Base-by-base conservation (phyloP, 306 rosid genomes). In the Vicia villosa region DNA sequence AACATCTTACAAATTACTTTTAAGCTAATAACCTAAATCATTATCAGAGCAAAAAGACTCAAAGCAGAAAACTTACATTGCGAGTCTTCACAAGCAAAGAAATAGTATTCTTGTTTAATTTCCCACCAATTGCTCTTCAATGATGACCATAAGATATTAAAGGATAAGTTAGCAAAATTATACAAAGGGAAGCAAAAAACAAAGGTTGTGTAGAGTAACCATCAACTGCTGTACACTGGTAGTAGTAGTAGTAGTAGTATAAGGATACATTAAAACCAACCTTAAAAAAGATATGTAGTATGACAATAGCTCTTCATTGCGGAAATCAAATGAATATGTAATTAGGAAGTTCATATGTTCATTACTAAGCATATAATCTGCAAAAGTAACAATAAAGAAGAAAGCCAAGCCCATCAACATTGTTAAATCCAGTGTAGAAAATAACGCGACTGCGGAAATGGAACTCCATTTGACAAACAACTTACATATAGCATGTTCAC, bases 81-180 rank as follows among this genome's bases (percentile, higher is more conserved):
- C 30, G 57, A 34, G 91, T 85, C 84, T 88, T 93, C 82, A 90
- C 93, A 67, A 93, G 98, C 62, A 93, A 81, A 66, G 98, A 88
- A 77, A 93, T 84, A 47, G 96, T 93, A 81, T 73, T 83, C 87
- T 86, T 85, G 79, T 90, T 87, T 81, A 93, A 89, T 83, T 86
- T 93, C 74, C 93, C 96, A 57, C 98, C 88, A 78, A 93, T 90
- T 76, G 98, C 98, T 82, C 98, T 93, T 74, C 79, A 72, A 46
- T 46, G 54, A 42, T 41, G 59, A 66, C 76, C 85, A 86, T n/a
- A 77, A 66, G 55, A 80, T 40, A 63, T 66, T 22, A 74, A 28
- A 83, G 69, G 62, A 75, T 68, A 46, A 40, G 75, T 76, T 40
- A 76, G 80, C n/a, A 61, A 61, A 37, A 28, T 40, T 61, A 19